Evolutionary conservation across 176 grass and related monocot genomes (phyloP), one percentile per base, ranked within the genome.

Genomic region (Musa troglodytarum): DNA sequence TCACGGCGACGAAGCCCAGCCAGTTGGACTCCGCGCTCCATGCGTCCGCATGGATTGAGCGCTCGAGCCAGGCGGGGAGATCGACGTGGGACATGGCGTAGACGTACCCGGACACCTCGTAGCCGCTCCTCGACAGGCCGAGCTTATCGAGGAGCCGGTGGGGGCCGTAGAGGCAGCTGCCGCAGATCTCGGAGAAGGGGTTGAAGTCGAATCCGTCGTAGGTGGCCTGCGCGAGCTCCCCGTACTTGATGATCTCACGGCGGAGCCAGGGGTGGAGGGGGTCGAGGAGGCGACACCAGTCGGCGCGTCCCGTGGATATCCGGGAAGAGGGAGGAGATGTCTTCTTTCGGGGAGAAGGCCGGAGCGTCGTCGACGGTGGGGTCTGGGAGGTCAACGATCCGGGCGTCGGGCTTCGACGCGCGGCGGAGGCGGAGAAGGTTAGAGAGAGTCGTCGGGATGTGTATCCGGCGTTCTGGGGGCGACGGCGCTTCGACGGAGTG

Each of bases 171-270:
- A 87, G 69, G 77, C 80, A 79, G 78, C 80, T 87, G 63, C 85
- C 85, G 63, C 85, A 83, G 74, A 75, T 76, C 10, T 75, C 54
- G 4, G 80, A 87, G 70, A 55, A 79, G 23, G 71, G 77, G 43
- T 87, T 82, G 80, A 21, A 83, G 63, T 87, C 85, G 71, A 80
- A 83, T 2, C 43, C 76, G 61, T 87, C 80, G n/a, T 83, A 87
- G 4, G 85, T 80, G 8, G 52, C 85, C 76, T 87, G 76, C 11
- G 81, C 70, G 24, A 82, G 79, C 76, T 87, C 85, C 16, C 85
- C 85, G 10, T 87, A 87, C 26, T 87, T 87, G 24, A 87, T 51
- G 80, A 87, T 76, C 80, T 87, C 80, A 50, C 68, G 76, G 23
- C 79, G 79, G 26, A 86, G 65, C 49, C 71, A 74, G 24, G 71